Base-by-base conservation (phyloP, 2,329 filamentous ascomycete species). In the Tolypocladium endophyticum region DNA sequence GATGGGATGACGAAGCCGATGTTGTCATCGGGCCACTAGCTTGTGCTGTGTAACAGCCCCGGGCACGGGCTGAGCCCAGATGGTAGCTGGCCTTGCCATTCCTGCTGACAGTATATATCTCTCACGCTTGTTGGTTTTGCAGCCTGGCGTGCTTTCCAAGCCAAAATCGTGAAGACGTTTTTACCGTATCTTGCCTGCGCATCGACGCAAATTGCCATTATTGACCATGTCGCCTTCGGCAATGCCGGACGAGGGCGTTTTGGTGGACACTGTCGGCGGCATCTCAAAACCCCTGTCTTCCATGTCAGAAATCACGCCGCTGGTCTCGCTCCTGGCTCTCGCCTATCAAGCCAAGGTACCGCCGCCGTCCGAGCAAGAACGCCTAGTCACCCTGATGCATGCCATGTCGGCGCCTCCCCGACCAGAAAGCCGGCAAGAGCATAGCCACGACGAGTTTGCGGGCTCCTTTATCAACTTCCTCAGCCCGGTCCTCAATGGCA, bases 191-290 rank as follows among this genome's bases (percentile, higher is more conserved):
- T n/a, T 8, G 18, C 18, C 18, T 33, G 28, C 50, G 50, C 30
- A 35, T 20, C 50, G 28, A 53, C 50, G n/a, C 33, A 35, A 35
- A 9, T 33, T 53, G 18, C 18, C 33, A 16, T 18, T 30, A 33
- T 87, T 0, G 78, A 77, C 61, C 50, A 69, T 64, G 61, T 62
- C 67, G n/a, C 62, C 63, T 33, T 61, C 67, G 35, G 62, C 64
- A 36, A 60, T 63, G 45, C 57, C 61, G 6, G 64, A 60, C 57
- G 64, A 65, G 57, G 59, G 60, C 56, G 64, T 64, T 58, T 67
- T 64, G 56, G 61, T 72, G 58, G 58, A 74, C 61, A 69, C 59
- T 60, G 67, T 73, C 38, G 65, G 61, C 57, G 63, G 59, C 30
- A 62, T 73, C 50, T 74, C 72, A 2, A 68, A 70, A 1, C 65